Conservation (phyloP, 2,329 filamentous ascomycete genomes). For the Hypomyces perniciosus region DNA sequence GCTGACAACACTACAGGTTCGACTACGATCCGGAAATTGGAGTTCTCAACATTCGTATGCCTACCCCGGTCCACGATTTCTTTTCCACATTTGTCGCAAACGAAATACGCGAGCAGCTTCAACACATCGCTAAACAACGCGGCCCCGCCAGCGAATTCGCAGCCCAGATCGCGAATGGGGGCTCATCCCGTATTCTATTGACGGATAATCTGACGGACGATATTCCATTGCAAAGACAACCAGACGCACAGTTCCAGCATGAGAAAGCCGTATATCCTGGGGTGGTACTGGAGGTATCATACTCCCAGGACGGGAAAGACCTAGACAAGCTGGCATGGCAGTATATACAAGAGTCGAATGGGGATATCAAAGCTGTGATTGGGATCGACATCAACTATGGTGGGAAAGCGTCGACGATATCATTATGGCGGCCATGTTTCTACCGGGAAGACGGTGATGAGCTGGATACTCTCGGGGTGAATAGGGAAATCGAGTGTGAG, state of each 20-base stretch:
- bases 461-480: neutral
- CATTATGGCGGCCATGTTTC: constrained; percentile 9
- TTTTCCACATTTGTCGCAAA: neutral
- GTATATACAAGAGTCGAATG: neutral
- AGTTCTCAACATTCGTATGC: neutral
- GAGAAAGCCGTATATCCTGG: neutral
- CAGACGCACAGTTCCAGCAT: neutral
- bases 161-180: neutral
- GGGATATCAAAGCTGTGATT: neutral
- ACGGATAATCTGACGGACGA: neutral
- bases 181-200: neutral
- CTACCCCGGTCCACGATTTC: neutral
- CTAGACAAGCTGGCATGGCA: constrained; percentile 4
- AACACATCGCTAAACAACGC: neutral
- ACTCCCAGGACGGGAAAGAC: constrained; percentile 9
- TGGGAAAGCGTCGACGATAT: constrained; percentile 3
- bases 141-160: neutral
- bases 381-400: constrained; percentile 2
- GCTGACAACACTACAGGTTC: neutral
- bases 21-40: neutral
- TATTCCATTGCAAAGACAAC: neutral
- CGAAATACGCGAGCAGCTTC: neutral
- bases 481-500: neutral
- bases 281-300: constrained; percentile 9
- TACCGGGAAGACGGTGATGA: neutral